Conservation (phyloP, 2,329 filamentous ascomycete genomes). For the Talaromyces sp. region DNA sequence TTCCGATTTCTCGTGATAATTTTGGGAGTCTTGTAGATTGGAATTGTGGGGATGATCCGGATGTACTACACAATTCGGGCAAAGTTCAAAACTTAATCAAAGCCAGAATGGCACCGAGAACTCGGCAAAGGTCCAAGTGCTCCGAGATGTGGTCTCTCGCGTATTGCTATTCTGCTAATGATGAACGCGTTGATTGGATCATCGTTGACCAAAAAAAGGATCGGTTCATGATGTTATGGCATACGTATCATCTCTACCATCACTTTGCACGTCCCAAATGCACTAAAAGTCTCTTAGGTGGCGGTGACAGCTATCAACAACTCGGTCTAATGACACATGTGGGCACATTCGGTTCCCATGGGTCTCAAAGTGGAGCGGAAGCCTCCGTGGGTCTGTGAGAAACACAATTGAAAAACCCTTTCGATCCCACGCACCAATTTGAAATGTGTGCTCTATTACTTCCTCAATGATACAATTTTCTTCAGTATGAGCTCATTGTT, state of each 20-base stretch:
- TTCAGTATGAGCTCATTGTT: not conserved
- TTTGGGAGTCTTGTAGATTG: not conserved
- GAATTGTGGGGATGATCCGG: constrained; percentile 5
- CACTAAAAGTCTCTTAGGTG: too few relatives aligned
- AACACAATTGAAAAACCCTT: not conserved
- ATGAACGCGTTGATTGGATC: too few relatives aligned
- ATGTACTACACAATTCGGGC: constrained; percentile 15
- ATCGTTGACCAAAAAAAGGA: too few relatives aligned
- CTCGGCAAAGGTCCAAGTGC: not conserved
- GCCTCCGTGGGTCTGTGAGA: constrained; percentile 13
- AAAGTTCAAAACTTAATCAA: constrained; percentile 6
- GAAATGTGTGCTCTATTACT: not conserved
- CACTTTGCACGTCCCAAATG: too few relatives aligned
- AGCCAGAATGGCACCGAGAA: not conserved
- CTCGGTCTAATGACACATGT: too few relatives aligned
- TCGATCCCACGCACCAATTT: not conserved
- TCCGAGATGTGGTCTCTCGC: too few relatives aligned
- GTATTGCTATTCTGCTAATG: too few relatives aligned
- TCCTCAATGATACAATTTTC: too few relatives aligned
- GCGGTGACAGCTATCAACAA: too few relatives aligned
- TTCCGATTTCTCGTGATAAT: too few relatives aligned
- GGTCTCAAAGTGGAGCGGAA: constrained; percentile 9
- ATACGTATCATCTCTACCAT: too few relatives aligned
- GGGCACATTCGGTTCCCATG: not conserved
- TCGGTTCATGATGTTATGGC: too few relatives aligned